Percentiles rank a stretch among this genome's conserved stretches.
Evolutionary conservation across 768 basidiomycete genomes (phyloP).

Genomic region (Naematelia aurantialba): DNA sequence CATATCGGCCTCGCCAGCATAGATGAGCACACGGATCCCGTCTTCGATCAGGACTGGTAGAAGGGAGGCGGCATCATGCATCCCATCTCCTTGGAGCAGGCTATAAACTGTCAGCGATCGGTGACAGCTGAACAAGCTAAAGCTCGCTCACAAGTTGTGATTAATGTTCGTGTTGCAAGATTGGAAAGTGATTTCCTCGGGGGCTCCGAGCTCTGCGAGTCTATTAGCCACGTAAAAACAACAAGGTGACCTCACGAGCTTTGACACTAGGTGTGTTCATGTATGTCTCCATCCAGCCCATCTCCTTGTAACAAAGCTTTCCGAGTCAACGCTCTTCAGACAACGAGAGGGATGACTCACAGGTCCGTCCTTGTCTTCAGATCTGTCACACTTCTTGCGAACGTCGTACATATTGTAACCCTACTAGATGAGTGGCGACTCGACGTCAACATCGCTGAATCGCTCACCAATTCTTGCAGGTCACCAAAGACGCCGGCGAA

Average conservation of each 20-base stretch:
- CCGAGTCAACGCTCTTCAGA: slow-evolving; percentile 6
- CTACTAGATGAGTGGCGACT: slow-evolving; percentile 6
- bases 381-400: slow-evolving; percentile 61
- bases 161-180: slow-evolving; percentile 63
- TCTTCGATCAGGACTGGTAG: slow-evolving; percentile 76
- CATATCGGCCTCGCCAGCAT: slow-evolving; percentile 61
- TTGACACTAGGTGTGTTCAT: slow-evolving; percentile 76
- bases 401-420: slow-evolving; percentile 82
- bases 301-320: slow-evolving; percentile 56
- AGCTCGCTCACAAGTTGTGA: slow-evolving; percentile 61
- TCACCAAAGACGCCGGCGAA: slow-evolving; percentile 43
- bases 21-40: slow-evolving; percentile 79
- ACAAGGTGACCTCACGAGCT: slow-evolving; percentile 50
- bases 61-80: slow-evolving; percentile 74
- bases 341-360: slow-evolving; percentile 11
- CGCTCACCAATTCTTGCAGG: slow-evolving; percentile 41
- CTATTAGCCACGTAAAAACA: slow-evolving; percentile 4
- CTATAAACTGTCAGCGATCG: slow-evolving; percentile 16
- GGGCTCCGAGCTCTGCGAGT: slow-evolving; percentile 54
- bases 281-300: slow-evolving; percentile 83
- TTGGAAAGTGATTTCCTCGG: slow-evolving; percentile 44
- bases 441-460: no score
- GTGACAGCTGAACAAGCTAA: background rate
- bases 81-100: slow-evolving; percentile 72
- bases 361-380: slow-evolving; percentile 59